Base-by-base conservation (phyloP, 2,329 filamentous ascomycete species). In the Ascomycota sp. region DNA sequence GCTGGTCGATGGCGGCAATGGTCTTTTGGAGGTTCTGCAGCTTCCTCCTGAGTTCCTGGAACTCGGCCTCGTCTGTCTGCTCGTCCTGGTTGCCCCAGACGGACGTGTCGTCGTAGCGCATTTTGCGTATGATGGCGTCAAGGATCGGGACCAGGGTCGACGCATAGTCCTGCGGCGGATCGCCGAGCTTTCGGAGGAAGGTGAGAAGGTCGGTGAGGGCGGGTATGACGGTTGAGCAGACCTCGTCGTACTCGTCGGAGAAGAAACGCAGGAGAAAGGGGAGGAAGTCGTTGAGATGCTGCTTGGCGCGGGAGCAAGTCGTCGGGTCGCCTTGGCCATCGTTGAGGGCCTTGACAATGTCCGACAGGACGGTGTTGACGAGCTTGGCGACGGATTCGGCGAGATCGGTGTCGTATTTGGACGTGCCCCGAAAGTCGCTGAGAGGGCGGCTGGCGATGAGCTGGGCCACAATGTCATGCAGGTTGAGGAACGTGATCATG, bases 241-340 rank as follows among this genome's bases (percentile, higher is more conserved):
- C 76, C 56, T 98, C 89, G 51, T 98, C 89, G 50, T 91, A 98
- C 48, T 98, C 85, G 52, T 98, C 89, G 17, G 83, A 79, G 55
- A 98, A 94, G 60, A 94, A 94, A 24, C 86, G 79, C 30, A 98
- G 61, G 9, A 95, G 65, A 40, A 85, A 76, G 1, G 85, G 82
- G 20, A 93, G 60, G 49, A 95, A 95, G 25, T 70, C 68, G 45
- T 78, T 77, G 31, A 95, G 62, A 35, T 91, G 68, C 41, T 77
- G 73, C 41, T 89, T 82, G 30, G 89, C 86, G 42, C 74, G 77
- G 27, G 67, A 63, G 41, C 70, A 73, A 19, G 72, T 75, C 26
- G 72, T 63, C 20, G 72, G 62, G 36, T 70, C 65, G 26, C 66
- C 63, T 35, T 62, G 55, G 32, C 41, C 46, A 41, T 76, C 74